Conservation (phyloP, 495 filamentous ascomycete genomes). For the Cercophora sp. region DNA sequence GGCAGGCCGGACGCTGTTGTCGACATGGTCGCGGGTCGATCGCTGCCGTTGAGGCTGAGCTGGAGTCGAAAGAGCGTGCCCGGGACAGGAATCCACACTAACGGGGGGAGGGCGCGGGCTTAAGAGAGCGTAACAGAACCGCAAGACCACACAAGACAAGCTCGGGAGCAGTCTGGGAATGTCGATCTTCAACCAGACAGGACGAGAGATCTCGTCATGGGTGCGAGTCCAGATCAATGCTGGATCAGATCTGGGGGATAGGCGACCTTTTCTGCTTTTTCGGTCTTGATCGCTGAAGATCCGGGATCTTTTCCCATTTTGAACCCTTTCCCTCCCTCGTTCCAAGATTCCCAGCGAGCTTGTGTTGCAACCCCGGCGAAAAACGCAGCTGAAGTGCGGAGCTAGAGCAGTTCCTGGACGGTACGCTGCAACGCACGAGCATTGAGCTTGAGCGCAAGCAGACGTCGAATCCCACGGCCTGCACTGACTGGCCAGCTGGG, state of each 20-base stretch:
- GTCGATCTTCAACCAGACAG: not conserved
- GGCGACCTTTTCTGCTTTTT: not conserved
- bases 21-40: too few species aligned
- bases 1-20: too few species aligned
- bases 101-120: too few species aligned
- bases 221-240: not conserved
- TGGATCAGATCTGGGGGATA: not conserved
- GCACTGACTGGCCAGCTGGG: not conserved
- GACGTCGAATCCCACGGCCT: not conserved
- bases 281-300: not conserved
- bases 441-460: slow-evolving; percentile 1
- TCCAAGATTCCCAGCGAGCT: not conserved
- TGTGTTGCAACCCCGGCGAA: not conserved
- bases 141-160: too few species aligned
- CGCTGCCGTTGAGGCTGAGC: too few species aligned
- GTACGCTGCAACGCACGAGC: not conserved
- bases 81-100: too few species aligned
- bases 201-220: not conserved
- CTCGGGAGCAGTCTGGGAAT: not conserved
- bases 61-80: too few species aligned
- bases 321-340: not conserved
- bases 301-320: not conserved
- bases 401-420: not conserved
- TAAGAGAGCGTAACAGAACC: too few species aligned
- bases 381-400: not conserved